Evolutionary conservation across 1,284 basidiomycete genomes (phyloP), one percentile per base, ranked within the genome.

Genomic region (Ganoderma resinaceum): DNA sequence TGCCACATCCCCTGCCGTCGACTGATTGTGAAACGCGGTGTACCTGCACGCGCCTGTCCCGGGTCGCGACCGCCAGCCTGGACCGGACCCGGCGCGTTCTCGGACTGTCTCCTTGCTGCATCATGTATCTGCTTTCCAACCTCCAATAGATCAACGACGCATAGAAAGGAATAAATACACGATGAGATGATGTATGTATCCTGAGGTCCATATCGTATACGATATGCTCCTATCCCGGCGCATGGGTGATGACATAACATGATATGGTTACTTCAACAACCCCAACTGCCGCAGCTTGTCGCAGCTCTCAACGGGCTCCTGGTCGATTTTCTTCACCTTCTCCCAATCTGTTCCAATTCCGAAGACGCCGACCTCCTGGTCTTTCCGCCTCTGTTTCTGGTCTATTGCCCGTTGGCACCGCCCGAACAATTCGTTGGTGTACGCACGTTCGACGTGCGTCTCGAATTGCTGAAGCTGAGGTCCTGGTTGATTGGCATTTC

Each of bases 301-400:
- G 77, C 96, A 98, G 73, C 87, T 89, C 68, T 86, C 84, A 59
- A 94, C 82, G 49, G 83, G 84, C 82, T 94, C 90, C 35, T 79
- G 79, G 65, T 91, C 86, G 67, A 95, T 92, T 72, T 78, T 78
- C 78, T 83, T 84, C 66, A 95, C 91, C 80, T 95, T 94, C 58
- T 94, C 91, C 91, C 93, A 95, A 78, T 98, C 92, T 23, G 95
- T 93, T 26, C 95, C 93, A 68, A 96, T 83, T 2, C 96, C 96
- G 78, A 98, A 95, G 73, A 97, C 82, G 2, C 96, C 96, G 62
- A 94, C 82, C 73, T 95, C 92, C 5, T 88, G 85, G 59, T 95
- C 91, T 76, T 92, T 91, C 70, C 85, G 82, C 67, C 89, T 87
- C 74, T 91, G 84, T 76, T 90, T 90, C 69, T 82, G 78, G 70